Base-by-base conservation (phyloP, 768 basidiomycete species). In the Lyophyllum decastes region DNA sequence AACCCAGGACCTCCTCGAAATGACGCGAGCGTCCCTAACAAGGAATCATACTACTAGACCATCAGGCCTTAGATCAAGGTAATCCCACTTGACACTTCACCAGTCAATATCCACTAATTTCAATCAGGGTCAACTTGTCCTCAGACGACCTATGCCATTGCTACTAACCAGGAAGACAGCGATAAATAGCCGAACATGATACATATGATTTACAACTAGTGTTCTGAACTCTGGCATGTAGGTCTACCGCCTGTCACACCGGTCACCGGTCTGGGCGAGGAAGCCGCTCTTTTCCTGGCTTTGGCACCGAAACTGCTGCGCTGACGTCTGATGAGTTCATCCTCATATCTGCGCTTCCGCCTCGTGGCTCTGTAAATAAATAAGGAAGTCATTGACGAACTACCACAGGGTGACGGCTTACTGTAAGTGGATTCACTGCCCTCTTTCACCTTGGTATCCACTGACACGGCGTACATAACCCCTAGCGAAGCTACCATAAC, bases 321-420 rank as follows among this genome's bases (percentile, higher is more conserved):
- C 68, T 69, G 14, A 78, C 73, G 60, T 78, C 76, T 1, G 70
- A 66, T 1, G 75, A 76, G 47, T 63, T 73, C 76, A 78, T 78
- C 5, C 68, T 69, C 57, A 65, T 66, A 60, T 76, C 74, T 0
- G 70, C 8, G 63, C 65, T 2, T 66, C 67, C 11, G 38, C 55
- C 8, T 24, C 65, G 67, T 19, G 66, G 58, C 16, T 65, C 72
- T 57, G 59, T 27, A 0, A 8, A 49, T 34, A 48, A 26, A 33
- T 43, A 30, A 50, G 33, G 17, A 16, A 22, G 12, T 11, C n/a
- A 11, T 22, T 11, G 40, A 44, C 24, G 11, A 38, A 26, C 25
- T 8, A 49, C n/a, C 5, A 4, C 25, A 35, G 8, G 17, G 30
- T 38, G 33, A 56, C 16, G 2, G 48, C 77, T 55, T 40, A 75